These are phyloP conservation scores for Pogostemon cablin DNA, from an alignment of 257 asterid genomes.

Conservation along the genomic window DNA sequence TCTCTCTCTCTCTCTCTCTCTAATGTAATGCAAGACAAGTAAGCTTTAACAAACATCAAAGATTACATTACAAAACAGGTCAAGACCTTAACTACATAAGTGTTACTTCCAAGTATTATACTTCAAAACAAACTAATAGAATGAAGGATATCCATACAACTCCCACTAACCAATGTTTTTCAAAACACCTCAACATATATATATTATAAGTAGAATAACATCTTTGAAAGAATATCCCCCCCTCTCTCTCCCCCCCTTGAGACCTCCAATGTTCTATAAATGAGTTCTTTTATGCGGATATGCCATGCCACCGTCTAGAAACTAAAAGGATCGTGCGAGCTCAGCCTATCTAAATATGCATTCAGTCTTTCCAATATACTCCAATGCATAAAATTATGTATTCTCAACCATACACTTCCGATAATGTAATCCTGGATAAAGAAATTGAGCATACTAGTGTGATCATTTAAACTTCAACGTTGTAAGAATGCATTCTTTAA, in stretches of 20 bases:
- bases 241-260: neutral
- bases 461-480: neutral
- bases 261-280: too few species aligned
- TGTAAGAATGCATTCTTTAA: neutral
- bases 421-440: neutral
- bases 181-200: too few species aligned
- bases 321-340: too few species aligned
- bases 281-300: too few species aligned
- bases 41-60: neutral
- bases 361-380: neutral
- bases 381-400: neutral
- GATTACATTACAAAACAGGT: neutral
- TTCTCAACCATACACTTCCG: neutral
- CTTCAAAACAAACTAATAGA: neutral
- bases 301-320: too few species aligned
- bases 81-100: neutral
- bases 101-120: neutral
- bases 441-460: neutral
- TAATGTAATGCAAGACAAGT: neutral
- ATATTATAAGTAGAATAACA: too few species aligned
- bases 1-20: neutral
- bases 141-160: slow-evolving; percentile 4
- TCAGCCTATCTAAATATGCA: too few species aligned
- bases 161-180: slow-evolving; percentile 18
- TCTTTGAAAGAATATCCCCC: neutral